Conservation (phyloP, 2,329 filamentous ascomycete genomes). For the Microthyrium microscopicum region DNA sequence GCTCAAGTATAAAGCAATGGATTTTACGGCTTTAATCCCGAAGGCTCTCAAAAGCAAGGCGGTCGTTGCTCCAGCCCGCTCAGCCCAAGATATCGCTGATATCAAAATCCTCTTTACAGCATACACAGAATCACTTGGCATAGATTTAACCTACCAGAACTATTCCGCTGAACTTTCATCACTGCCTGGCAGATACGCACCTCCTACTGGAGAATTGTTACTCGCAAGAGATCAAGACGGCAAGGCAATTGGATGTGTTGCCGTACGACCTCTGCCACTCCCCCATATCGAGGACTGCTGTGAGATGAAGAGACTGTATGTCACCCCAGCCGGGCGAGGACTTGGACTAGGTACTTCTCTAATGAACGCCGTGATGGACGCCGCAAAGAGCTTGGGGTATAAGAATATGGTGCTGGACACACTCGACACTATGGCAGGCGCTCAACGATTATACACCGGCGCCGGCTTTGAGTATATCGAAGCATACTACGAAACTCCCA, state of each 20-base stretch:
- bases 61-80: not conserved
- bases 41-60: too few relatives aligned
- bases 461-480: constrained; percentile 35
- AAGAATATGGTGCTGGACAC: constrained; percentile 39
- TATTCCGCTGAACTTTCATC: constrained; percentile 35
- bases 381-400: constrained; percentile 33
- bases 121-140: constrained; percentile 27
- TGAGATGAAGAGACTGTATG: constrained; percentile 44
- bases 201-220: constrained; percentile 29
- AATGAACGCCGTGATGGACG: constrained; percentile 26
- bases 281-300: constrained; percentile 16
- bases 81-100: constrained; percentile 20
- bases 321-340: constrained; percentile 30
- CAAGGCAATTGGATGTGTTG: constrained; percentile 32
- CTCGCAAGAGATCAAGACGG: constrained; percentile 23
- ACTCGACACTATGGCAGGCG: constrained; percentile 33
- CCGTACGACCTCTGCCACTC: constrained; percentile 25
- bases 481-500: constrained; percentile 39
- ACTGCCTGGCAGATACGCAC: constrained; percentile 38
- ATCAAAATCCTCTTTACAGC: constrained; percentile 21
- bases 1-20: too few relatives aligned
- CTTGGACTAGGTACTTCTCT: constrained; percentile 32
- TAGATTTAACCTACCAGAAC: constrained; percentile 41
- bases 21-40: too few relatives aligned
- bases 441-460: constrained; percentile 31